Evolutionary conservation across 2,329 filamentous ascomycete genomes (phyloP).

Genomic region (Ceratocystis smalleyi): DNA sequence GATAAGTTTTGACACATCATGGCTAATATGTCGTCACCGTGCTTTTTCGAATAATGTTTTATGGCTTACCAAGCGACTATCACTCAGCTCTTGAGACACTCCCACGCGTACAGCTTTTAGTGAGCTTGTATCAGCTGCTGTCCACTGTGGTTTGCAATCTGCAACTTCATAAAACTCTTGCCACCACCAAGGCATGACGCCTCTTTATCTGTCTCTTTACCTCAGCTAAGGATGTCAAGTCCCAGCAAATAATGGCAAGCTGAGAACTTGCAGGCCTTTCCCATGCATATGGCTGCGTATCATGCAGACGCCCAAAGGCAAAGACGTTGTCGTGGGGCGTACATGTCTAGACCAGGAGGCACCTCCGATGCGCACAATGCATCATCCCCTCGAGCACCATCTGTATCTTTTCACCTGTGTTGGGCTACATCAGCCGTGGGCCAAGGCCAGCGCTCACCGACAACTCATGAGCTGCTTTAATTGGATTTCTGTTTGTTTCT

Average conservation of each 20-base stretch:
- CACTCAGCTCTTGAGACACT: neutral
- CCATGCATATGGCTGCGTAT: neutral
- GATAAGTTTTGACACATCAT: no score
- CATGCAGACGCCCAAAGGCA: neutral
- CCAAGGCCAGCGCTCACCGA: neutral
- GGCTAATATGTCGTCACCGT: no score
- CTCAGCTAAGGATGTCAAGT: neutral
- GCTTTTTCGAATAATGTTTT: neutral
- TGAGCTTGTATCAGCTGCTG: neutral
- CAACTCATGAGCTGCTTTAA: neutral
- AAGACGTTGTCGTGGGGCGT: neutral
- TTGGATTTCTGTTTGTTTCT: neutral
- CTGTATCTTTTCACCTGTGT: no score
- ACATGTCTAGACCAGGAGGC: neutral
- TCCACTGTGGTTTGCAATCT: neutral
- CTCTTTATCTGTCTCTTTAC: neutral
- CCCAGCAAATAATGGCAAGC: neutral
- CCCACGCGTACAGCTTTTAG: no score
- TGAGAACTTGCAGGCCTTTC: neutral
- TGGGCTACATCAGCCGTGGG: neutral
- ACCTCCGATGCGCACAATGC: neutral
- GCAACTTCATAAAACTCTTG: neutral
- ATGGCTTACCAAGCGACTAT: neutral
- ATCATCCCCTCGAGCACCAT: neutral
- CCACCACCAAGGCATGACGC: neutral